These are phyloP conservation scores for Crucibulum parvulum DNA, from an alignment of 1,284 basidiomycete genomes.

Conservation along the genomic window DNA sequence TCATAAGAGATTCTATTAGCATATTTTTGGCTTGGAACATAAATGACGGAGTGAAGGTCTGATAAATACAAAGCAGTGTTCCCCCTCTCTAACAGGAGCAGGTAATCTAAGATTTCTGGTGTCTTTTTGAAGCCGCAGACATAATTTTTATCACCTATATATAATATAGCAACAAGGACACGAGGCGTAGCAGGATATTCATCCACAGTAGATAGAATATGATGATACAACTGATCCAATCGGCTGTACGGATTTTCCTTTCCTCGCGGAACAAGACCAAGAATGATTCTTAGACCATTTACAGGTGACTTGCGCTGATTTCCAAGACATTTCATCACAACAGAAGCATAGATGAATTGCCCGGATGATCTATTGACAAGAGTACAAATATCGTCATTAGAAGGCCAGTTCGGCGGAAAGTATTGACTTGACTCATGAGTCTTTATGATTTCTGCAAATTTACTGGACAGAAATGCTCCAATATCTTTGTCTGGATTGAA, in stretches of 20 bases:
- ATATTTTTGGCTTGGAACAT: too few relatives aligned
- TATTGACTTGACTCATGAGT: background rate
- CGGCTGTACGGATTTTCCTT: constrained; percentile 2
- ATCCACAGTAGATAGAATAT: background rate
- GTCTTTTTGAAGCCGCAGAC: too few relatives aligned
- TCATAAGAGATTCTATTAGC: too few relatives aligned
- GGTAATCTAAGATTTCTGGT: too few relatives aligned
- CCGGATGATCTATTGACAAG: constrained; percentile 12
- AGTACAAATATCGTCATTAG: background rate
- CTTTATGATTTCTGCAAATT: constrained; percentile 6
- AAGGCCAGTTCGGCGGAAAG: constrained; percentile 7
- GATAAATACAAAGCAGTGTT: too few relatives aligned
- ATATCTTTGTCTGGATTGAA: constrained; percentile 9
- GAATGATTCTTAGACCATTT: background rate
- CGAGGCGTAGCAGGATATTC: background rate
- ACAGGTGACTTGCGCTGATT: background rate
- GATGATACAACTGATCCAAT: constrained; percentile 9
- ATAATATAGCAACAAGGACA: too few relatives aligned
- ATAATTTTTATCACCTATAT: too few relatives aligned
- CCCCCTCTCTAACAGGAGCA: too few relatives aligned
- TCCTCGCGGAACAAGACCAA: background rate
- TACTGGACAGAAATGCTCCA: background rate
- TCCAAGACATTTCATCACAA: constrained; percentile 12
- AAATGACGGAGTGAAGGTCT: too few relatives aligned
- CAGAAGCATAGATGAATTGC: constrained; percentile 15